Conservation (phyloP, 768 basidiomycete species). For the Fomitopsis pulvina region DNA sequence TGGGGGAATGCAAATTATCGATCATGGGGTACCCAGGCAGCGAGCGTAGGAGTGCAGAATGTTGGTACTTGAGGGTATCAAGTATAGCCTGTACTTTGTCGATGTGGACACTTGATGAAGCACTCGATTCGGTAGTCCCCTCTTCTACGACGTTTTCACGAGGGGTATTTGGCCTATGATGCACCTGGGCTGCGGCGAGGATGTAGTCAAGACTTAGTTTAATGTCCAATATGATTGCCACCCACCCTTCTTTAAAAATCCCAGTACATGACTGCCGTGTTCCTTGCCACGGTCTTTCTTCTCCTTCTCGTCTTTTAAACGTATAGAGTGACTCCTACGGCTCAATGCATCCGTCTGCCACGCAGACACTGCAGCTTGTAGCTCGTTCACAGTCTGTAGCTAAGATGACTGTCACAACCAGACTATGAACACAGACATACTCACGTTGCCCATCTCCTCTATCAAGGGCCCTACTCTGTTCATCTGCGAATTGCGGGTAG, state of each 20-base stretch:
- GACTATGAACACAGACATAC: constrained; percentile 17
- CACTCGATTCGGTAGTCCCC: constrained; percentile 14
- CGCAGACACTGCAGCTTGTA: constrained; percentile 47
- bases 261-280: constrained; percentile 38
- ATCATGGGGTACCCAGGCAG: constrained; percentile 9
- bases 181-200: not conserved
- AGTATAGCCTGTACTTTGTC: constrained; percentile 44
- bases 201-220: not conserved
- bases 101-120: constrained; percentile 18
- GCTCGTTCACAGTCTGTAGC: constrained; percentile 47
- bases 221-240: not conserved
- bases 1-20: constrained; percentile 20
- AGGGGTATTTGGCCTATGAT: constrained; percentile 9
- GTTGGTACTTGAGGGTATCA: constrained; percentile 52
- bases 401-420: not conserved
- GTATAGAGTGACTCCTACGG: constrained; percentile 25
- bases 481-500: constrained; percentile 39
- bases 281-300: constrained; percentile 28
- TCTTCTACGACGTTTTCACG: constrained; percentile 9
- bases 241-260: constrained; percentile 46
- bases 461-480: constrained; percentile 45
- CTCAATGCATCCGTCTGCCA: constrained; percentile 33
- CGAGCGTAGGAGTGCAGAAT: constrained; percentile 39
- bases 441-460: constrained; percentile 63
- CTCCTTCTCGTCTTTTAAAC: constrained; percentile 37